phyloP scores from a whole-genome alignment of 768 basidiomycete genomes.

The Rhodocollybia butyracea region DNA sequence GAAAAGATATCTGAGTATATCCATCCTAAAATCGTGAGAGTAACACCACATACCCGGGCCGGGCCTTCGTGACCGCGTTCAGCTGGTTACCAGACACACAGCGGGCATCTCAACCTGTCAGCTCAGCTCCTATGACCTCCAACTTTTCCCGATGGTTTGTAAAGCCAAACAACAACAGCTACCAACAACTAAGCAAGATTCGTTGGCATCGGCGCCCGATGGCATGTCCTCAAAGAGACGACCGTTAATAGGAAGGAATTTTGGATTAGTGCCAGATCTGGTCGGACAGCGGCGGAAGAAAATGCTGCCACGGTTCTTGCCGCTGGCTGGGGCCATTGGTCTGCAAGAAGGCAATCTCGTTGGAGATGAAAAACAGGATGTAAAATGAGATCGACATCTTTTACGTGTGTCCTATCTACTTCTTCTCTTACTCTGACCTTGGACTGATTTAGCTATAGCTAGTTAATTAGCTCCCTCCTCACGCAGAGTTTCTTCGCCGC shows the following conservation, averaged over 20 bases:
- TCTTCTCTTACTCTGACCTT: background rate
- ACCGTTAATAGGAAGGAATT: slow-evolving; percentile 51
- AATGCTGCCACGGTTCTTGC: slow-evolving; percentile 59
- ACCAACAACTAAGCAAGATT: background rate
- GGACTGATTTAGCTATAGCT: background rate
- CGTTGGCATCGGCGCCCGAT: slow-evolving; percentile 7
- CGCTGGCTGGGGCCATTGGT: slow-evolving; percentile 60
- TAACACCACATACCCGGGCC: too few relatives aligned
- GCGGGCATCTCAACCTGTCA: slow-evolving; percentile 78
- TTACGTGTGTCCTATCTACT: background rate
- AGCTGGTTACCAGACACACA: slow-evolving; percentile 50
- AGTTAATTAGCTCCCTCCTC: slow-evolving; percentile 31
- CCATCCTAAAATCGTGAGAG: too few relatives aligned
- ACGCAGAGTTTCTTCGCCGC: slow-evolving; percentile 38
- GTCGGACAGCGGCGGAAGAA: slow-evolving; percentile 53
- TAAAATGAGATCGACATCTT: slow-evolving; percentile 19
- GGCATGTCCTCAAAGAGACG: slow-evolving; percentile 39
- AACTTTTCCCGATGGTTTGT: slow-evolving; percentile 61
- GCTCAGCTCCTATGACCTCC: slow-evolving; percentile 82
- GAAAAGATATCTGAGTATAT: too few relatives aligned
- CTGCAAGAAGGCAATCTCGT: slow-evolving; percentile 38
- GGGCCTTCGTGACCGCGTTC: slow-evolving; percentile 16
- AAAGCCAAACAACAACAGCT: slow-evolving; percentile 36
- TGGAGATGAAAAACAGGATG: too few relatives aligned
- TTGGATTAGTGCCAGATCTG: slow-evolving; percentile 35